Base-by-base conservation (phyloP, 208 protist genomes). In the Hexamita inflata region DNA sequence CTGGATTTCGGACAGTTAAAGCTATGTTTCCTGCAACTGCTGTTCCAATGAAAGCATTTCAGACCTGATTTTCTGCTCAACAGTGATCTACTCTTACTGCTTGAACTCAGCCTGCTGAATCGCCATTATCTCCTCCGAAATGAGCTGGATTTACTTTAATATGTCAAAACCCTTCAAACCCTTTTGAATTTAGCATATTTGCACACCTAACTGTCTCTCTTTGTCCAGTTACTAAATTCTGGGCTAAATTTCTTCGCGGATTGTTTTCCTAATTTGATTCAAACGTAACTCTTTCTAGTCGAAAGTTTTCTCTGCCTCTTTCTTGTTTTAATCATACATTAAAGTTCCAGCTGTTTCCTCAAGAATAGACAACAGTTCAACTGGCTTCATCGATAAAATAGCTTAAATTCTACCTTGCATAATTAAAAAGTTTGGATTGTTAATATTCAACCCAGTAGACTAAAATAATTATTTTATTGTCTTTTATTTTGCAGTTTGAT, bases 361-460 rank as follows among this genome's bases (percentile, higher is more conserved):
- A 58, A 99, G 92, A 83, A 98, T 89, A 0, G 87, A 86, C 9
- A 99, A 88, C 42, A 98, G 95, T 77, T 99, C 95, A 34, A 85
- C 85, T 24, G 96, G 95, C 80, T 96, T 96, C 96, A 99, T 99
- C 80, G 97, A 97, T 35, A 99, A 89, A 0, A 99, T 89, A 42
- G 84, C 39, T 60, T 95, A 96, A 75, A 99, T 97, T 28, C 91
- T 89, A 58, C 97, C 96, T 78, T 99, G 96, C 90, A 99, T 94
- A 79, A 99, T 97, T 77, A 99, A 89, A 80, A 99, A 99, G 81
- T 98, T 94, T 42, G 96, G 95, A 84, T 99, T 99, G 86, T 99
- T 97, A 19, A 99, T 92, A 82, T 99, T 99, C 19, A 99, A 86
- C 81, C 95, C 93, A 70, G 98, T 96, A 30, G 93, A 98, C 75